Base-by-base conservation (phyloP, 1,284 basidiomycete species). In the Termitomyces sp. region DNA sequence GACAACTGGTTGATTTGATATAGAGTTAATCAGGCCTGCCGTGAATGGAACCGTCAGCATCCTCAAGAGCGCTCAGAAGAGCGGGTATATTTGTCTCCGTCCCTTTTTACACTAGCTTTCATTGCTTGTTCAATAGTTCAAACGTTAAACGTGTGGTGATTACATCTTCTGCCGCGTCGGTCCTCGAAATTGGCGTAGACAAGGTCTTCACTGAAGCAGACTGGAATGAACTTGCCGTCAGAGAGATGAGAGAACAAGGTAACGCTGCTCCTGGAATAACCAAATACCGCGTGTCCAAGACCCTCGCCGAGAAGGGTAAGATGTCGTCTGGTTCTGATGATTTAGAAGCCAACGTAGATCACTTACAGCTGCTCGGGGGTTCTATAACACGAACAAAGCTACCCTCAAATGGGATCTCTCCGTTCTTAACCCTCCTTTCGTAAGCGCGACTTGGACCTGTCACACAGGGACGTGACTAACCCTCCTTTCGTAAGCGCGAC, bases 161-260 rank as follows among this genome's bases (percentile, higher is more conserved):
- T 46, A 88, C 85, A 0, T 81, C 80, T 1, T 87, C 86, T 3
- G 71, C 74, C 53, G 84, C 80, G 0, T 71, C 84, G 2, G 71
- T 88, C 24, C 67, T 82, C 36, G 68, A 74, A 41, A 58, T 68
- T 2, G 54, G 60, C 0, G 21, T 65, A 6, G 61, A 66, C 13
- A 64, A 65, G 9, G 57, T 64, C 0, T 75, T 74, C 58, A 67
- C 62, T 19, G 78, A 84, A 60, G 56, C 64, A n/a, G 76, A 86
- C 64, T 88, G 85, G 84, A 84, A 85, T 64, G 72, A 78, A 15
- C 73, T 74, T 50, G 71, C 77, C 1, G 65, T 77, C 30, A 58
- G 70, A 17, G 65, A 74, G n/a, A 70, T 82, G 12, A 69, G 78
- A 49, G 65, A 76, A 59, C 68, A 74, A 24, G 80, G 81, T 2